phyloP scores from a whole-genome alignment of 495 filamentous ascomycete species.

The Eremomyces bilateralis region DNA sequence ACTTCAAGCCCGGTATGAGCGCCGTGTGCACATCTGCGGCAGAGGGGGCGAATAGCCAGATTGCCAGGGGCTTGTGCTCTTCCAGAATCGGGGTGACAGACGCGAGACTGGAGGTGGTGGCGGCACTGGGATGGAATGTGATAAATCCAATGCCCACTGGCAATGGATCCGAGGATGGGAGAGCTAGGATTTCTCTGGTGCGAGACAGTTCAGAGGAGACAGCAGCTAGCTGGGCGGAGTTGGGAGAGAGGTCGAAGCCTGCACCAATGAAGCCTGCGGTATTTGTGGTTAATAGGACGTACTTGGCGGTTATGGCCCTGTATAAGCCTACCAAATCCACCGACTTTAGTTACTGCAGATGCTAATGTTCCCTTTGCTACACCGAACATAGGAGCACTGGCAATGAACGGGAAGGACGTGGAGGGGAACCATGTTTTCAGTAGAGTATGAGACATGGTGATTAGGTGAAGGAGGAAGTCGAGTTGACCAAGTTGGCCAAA shows the following conservation, averaged over 20 bases:
- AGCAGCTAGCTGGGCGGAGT: neutral
- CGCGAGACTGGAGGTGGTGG: neutral
- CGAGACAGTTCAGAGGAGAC: neutral
- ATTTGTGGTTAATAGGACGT: too few relatives aligned
- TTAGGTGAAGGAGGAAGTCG: too few relatives aligned
- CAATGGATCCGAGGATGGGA: neutral
- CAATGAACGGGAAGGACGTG: neutral
- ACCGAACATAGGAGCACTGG: neutral
- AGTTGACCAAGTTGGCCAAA: too few relatives aligned
- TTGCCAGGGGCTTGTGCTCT: slow-evolving; percentile 2
- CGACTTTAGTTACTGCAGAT: neutral
- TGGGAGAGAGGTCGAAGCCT: neutral
- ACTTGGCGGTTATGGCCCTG: too few relatives aligned
- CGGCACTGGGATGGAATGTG: neutral
- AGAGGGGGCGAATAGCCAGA: neutral
- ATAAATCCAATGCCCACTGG: neutral
- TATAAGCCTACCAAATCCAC: too few relatives aligned
- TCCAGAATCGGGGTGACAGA: neutral
- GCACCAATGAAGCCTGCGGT: neutral
- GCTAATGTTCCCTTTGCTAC: neutral
- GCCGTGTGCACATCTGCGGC: neutral
- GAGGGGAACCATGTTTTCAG: slow-evolving; percentile 3
- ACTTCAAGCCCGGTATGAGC: slow-evolving; percentile 3
- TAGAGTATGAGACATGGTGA: neutral
- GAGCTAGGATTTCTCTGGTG: neutral